Conservation (phyloP, 805 yeast genomes). For the Blastobotrys terrestris region DNA sequence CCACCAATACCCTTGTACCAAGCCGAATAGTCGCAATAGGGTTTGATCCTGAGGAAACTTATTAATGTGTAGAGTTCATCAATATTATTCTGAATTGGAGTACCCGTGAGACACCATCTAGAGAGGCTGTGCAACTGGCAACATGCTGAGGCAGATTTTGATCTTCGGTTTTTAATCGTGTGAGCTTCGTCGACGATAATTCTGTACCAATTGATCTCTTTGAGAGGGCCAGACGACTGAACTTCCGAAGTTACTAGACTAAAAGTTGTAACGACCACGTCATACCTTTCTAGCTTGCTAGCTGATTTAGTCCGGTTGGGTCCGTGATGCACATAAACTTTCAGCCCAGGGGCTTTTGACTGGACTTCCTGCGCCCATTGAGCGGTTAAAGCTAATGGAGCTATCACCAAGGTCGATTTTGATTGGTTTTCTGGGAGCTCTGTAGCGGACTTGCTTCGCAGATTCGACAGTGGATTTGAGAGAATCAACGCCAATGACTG, state of each 20-base stretch:
- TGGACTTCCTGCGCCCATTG: slow-evolving; percentile 39
- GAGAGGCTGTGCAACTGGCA: slow-evolving; percentile 36
- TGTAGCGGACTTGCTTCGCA: background rate
- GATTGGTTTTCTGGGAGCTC: background rate
- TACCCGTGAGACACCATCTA: slow-evolving; percentile 60
- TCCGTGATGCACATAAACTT: slow-evolving; percentile 31
- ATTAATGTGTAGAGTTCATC: slow-evolving; percentile 49
- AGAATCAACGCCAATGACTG: slow-evolving; percentile 66
- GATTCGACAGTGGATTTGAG: slow-evolving; percentile 25
- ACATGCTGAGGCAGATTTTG: slow-evolving; percentile 44
- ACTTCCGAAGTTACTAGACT: slow-evolving; percentile 28
- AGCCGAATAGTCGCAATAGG: slow-evolving; percentile 15
- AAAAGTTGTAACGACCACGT: slow-evolving; percentile 35
- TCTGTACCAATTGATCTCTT: slow-evolving; percentile 39
- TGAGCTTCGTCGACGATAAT: slow-evolving; percentile 65
- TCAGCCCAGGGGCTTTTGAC: slow-evolving; percentile 33
- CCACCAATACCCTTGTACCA: slow-evolving; percentile 27
- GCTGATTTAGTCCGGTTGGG: slow-evolving; percentile 18
- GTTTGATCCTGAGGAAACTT: slow-evolving; percentile 33
- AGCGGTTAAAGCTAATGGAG: slow-evolving; percentile 37
- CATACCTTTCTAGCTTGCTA: slow-evolving; percentile 22
- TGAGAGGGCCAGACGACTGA: slow-evolving; percentile 24
- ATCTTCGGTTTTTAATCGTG: slow-evolving; percentile 45
- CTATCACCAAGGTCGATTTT: slow-evolving; percentile 35
- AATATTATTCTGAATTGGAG: slow-evolving; percentile 55